Percentiles rank a stretch among this genome's conserved stretches.
These are phyloP conservation scores for Stephanodiscus triporus DNA, from an alignment of 108 stramenopile species.

Conservation along the genomic window DNA sequence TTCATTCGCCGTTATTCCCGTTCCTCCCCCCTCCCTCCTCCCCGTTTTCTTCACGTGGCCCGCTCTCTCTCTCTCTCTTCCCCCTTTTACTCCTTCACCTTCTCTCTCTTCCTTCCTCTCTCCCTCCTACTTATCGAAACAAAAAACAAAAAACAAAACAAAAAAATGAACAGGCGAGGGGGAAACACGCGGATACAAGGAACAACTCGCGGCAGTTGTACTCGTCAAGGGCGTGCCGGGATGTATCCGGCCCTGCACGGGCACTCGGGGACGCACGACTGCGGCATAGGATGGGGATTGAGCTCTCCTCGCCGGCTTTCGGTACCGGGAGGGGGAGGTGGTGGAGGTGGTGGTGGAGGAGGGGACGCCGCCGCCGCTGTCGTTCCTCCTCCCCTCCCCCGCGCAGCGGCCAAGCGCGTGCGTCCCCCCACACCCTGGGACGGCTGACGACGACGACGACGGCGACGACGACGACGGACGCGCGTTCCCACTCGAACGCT, in stretches of 20 bases:
- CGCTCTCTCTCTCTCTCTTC: constrained; percentile 1
- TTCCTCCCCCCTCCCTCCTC: background rate
- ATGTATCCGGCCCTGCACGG: constrained; percentile 78
- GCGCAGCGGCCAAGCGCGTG: no score
- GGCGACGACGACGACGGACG: constrained; percentile 13
- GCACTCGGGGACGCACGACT: constrained; percentile 77
- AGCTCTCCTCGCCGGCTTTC: constrained; percentile 31
- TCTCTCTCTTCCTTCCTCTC: background rate
- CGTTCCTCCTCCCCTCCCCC: background rate
- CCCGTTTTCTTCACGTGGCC: background rate
- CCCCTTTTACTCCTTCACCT: constrained; percentile 7
- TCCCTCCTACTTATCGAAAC: no score
- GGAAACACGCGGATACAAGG: constrained; percentile 77
- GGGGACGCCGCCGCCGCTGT: background rate
- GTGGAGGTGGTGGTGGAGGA: background rate
- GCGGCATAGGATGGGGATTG: constrained; percentile 68
- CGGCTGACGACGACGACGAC: background rate
- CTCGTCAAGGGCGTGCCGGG: constrained; percentile 71
- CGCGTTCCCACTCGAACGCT: constrained; percentile 23
- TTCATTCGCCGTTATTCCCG: background rate
- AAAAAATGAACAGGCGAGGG: constrained; percentile 66
- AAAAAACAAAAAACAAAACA: no score
- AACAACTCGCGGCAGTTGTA: constrained; percentile 80
- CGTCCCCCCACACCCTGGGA: no score
- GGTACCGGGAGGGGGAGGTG: constrained; percentile 18